Evolutionary conservation across 805 yeast genomes (phyloP).

Genomic region (Brettanomyces sp.): DNA sequence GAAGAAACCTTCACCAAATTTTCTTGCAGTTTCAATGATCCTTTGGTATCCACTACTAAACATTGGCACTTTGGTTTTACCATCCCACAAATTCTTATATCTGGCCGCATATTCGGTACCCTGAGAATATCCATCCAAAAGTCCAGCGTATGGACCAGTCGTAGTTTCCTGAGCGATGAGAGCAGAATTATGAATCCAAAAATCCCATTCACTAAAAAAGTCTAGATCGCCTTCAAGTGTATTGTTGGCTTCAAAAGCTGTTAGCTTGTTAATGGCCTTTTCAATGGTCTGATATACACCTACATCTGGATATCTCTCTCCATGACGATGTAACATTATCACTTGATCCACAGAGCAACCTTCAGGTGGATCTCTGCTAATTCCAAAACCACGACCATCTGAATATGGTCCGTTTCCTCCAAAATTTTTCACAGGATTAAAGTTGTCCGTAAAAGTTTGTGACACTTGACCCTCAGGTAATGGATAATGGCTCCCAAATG

Average conservation of each 20-base stretch:
- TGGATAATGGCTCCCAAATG: not conserved
- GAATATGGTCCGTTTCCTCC: conserved; percentile 4
- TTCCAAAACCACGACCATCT: conserved; percentile 39
- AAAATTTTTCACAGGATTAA: not conserved
- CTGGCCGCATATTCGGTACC: conserved; percentile 41
- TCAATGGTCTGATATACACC: conserved; percentile 17
- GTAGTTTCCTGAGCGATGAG: conserved; percentile 38
- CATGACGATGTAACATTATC: conserved; percentile 63
- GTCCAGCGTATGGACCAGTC: conserved; percentile 42
- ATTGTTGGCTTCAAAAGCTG: conserved; percentile 24
- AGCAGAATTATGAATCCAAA: not conserved
- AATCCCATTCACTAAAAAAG: not conserved
- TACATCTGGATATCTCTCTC: conserved; percentile 55
- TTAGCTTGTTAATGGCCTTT: conserved; percentile 10
- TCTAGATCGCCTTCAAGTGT: conserved; percentile 11
- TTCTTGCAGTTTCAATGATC: conserved; percentile 39
- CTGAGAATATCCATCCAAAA: conserved; percentile 32
- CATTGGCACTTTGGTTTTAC: conserved; percentile 30
- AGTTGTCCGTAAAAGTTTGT: not conserved
- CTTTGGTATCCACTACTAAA: conserved; percentile 46
- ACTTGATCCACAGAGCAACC: conserved; percentile 53
- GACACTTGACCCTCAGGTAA: not conserved
- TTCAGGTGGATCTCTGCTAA: conserved; percentile 38
- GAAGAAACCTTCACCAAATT: conserved; percentile 50
- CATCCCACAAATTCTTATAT: conserved; percentile 37